A percentile compares a stretch with the other conserved stretches of the same genome.
phyloP scores from a whole-genome alignment of 2,329 filamentous ascomycete species.

The Diaporthe longicolla region DNA sequence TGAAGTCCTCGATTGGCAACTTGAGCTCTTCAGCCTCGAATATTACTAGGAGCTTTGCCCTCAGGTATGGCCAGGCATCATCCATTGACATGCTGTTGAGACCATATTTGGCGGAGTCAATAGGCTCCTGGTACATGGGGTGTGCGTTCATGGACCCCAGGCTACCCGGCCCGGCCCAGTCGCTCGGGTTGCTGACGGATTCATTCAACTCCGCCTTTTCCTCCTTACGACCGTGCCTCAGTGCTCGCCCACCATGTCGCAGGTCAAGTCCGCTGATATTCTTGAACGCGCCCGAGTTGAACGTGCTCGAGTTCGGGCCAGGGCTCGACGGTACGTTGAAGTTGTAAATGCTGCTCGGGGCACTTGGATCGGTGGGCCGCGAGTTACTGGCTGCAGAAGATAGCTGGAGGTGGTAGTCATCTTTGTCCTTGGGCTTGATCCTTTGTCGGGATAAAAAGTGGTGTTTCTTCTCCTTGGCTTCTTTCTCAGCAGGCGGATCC shows the following conservation, averaged over 20 bases:
- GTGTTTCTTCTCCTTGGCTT: conserved; percentile 83
- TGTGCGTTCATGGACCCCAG: conserved; percentile 60
- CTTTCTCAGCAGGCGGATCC: conserved; percentile 68
- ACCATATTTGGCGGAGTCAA: conserved; percentile 72
- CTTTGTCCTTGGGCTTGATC: conserved; percentile 80
- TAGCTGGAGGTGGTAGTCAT: conserved; percentile 79
- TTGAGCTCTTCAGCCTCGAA: conserved; percentile 87
- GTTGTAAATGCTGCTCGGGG: conserved; percentile 82
- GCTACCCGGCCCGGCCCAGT: conserved; percentile 70
- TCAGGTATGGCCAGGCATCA: conserved; percentile 86
- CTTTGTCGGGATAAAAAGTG: conserved; percentile 86
- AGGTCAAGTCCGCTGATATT: conserved; percentile 86
- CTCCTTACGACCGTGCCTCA: conserved; percentile 86
- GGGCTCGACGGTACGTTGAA: conserved; percentile 83
- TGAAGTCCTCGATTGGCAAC: conserved; percentile 87
- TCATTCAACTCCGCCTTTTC: conserved; percentile 73
- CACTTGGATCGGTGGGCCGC: conserved; percentile 79
- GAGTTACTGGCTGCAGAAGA: conserved; percentile 85
- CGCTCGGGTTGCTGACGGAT: conserved; percentile 57
- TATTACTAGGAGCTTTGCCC: conserved; percentile 80
- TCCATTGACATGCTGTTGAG: conserved; percentile 80
- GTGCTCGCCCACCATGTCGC: conserved; percentile 80
- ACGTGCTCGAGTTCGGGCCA: conserved; percentile 70
- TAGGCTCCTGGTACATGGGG: conserved; percentile 65
- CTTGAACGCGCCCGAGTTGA: conserved; percentile 77